A percentile compares a stretch with the other conserved stretches of the same genome.
phyloP scores from a whole-genome alignment of 73 alveolate species.

The Symbiodinium natans region DNA sequence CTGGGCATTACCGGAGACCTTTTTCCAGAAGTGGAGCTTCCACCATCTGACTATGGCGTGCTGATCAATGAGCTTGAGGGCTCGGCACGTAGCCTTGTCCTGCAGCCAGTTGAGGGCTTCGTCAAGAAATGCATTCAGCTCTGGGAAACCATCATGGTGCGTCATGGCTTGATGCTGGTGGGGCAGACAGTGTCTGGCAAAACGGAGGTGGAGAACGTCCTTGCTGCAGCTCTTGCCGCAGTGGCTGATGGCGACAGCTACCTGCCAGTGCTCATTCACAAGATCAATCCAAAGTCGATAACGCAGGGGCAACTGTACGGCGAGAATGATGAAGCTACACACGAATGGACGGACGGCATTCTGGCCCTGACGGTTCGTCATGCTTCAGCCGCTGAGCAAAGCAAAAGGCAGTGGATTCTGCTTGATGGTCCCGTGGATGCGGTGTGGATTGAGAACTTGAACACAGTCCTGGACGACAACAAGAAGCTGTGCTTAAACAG shows the following conservation, averaged over 20 bases:
- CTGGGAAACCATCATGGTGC: conserved; percentile 98
- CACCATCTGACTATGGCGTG: conserved; percentile 98
- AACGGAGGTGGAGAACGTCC: conserved; percentile 95
- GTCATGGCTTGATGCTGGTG: conserved; percentile 99
- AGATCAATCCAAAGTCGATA: conserved; percentile 96
- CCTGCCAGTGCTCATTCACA: conserved; percentile 92
- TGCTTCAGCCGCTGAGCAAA: conserved; percentile 97
- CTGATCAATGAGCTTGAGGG: conserved; percentile 96
- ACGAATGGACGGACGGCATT: conserved; percentile 98
- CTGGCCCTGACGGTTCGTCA: conserved; percentile 96
- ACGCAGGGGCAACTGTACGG: conserved; percentile 98
- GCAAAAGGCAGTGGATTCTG: conserved; percentile 98
- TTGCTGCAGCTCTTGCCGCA: conserved; percentile 96
- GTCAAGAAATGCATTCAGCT: conserved; percentile 98
- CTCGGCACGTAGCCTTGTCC: conserved; percentile 96
- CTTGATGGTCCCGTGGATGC: conserved; percentile 99
- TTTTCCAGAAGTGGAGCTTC: conserved; percentile 99
- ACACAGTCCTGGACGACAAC: conserved; percentile 99
- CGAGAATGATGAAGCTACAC: conserved; percentile 98
- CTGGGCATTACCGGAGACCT: conserved; percentile 99
- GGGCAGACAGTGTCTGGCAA: conserved; percentile 98
- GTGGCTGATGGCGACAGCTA: conserved; percentile 95
- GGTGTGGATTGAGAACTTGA: conserved; percentile 99
- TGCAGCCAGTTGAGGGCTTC: conserved; percentile 98
- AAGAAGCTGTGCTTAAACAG: conserved; percentile 98